phyloP scores from a whole-genome alignment of 2,329 filamentous ascomycete genomes.

The Hymenoscyphus salicellus region DNA sequence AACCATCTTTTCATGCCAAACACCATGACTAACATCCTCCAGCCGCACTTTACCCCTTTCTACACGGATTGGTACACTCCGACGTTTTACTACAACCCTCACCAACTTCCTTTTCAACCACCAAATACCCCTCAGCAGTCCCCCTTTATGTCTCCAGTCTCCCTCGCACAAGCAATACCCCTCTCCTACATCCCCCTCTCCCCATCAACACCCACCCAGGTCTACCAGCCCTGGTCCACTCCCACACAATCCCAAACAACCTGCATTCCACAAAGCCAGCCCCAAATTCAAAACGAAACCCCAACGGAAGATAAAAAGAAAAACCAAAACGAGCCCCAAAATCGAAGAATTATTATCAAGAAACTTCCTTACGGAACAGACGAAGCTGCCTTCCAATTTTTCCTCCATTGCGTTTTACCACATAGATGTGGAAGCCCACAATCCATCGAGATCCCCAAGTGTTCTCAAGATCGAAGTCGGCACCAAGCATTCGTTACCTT shows the following conservation, averaged over 20 bases:
- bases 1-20: neutral
- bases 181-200: neutral
- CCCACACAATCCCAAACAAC: neutral
- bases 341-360: slow-evolving; percentile 29
- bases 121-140: neutral
- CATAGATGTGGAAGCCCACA: slow-evolving; percentile 5
- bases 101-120: neutral
- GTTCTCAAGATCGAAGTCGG: slow-evolving; percentile 16
- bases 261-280: neutral
- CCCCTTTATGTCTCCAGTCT: neutral
- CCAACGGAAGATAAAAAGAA: too few species aligned
- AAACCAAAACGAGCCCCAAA: slow-evolving; percentile 9
- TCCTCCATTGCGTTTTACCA: slow-evolving; percentile 11
- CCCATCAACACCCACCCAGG: neutral
- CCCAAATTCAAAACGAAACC: too few species aligned
- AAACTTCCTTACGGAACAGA: slow-evolving; percentile 14
- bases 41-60: neutral
- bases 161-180: neutral
- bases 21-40: neutral
- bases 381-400: slow-evolving; percentile 8
- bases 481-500: slow-evolving; percentile 26
- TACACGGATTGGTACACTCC: neutral
- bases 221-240: neutral
- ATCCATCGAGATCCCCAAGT: slow-evolving; percentile 16
- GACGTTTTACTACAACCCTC: neutral